Evolutionary conservation across 495 filamentous ascomycete species (phyloP).

Genomic region (Bacidia rubella): DNA sequence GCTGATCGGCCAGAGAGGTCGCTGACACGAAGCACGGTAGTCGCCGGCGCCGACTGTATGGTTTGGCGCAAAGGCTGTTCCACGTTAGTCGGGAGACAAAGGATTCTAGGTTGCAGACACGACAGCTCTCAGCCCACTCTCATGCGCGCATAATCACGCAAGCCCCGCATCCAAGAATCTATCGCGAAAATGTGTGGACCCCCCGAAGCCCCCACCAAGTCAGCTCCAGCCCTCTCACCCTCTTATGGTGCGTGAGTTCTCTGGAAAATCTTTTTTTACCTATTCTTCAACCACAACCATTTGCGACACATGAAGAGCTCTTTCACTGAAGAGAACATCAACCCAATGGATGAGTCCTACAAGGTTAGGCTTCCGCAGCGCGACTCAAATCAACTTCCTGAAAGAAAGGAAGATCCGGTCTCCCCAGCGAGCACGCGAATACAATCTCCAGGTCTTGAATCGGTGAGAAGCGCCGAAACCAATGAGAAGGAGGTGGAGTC

Average conservation of each 20-base stretch:
- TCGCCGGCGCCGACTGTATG: background rate
- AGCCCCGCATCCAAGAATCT: background rate
- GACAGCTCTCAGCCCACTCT: background rate
- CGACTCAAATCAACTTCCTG: background rate
- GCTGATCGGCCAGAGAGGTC: background rate
- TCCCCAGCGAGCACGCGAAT: background rate
- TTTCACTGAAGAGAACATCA: background rate
- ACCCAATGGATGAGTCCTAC: background rate
- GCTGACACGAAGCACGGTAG: background rate
- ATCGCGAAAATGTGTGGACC: background rate
- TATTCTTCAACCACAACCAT: background rate
- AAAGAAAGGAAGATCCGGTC: background rate
- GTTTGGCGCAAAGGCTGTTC: background rate
- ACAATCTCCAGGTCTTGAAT: conserved; percentile 13
- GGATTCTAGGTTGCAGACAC: background rate
- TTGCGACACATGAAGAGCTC: background rate
- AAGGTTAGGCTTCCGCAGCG: background rate
- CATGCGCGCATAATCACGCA: background rate
- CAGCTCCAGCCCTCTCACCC: background rate
- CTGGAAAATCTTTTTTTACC: background rate
- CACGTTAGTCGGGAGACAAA: background rate
- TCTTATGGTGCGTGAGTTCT: background rate
- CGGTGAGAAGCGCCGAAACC: conserved; percentile 1
- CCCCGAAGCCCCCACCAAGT: background rate
- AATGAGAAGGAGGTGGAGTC: background rate